Evolutionary conservation across 345 rosid species (phyloP), one percentile per base, ranked within the genome.

Genomic region (Acer saccharum): DNA sequence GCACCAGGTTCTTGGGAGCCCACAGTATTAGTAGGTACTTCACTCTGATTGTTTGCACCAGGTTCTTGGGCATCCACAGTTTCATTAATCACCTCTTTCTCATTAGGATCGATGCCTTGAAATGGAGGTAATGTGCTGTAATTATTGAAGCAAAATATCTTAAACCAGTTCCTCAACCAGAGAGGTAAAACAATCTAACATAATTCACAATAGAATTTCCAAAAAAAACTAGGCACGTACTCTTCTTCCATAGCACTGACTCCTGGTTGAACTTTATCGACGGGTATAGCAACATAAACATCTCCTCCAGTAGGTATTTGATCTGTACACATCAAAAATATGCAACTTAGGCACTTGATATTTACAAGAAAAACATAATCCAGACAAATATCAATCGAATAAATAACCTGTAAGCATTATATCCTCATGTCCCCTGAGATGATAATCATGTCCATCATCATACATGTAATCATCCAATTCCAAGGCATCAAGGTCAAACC

Each of bases 401-500:
- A 20, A 77, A 27, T 48, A 44, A 87, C 93, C 95, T 84, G 85
- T 63, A 65, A 94, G 92, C 39, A 97, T 94, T 72, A 96, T 96
- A 25, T 90, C 98, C 76, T 94, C 97, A 0, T 27, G 81, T 76
- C 80, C 86, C 73, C 84, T 78, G 43, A 60, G 78, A 88, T 95
- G 92, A 79, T 73, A 73, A 83, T 92, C 81, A 76, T 82, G 92
- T 92, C 85, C 83, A 0, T 91, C 86, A 4, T 25, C 10, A 61
- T 35, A 57, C 25, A 82, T 58, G 52, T 85, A 84, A 77, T 81
- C 84, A 27, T 88, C 86, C 79, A 93, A 54, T 32, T 85, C 84
- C 75, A 94, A 43, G 10, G 90, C 93, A n/a, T 96, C 97, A 57
- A 96, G 89, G 65, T 88, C 86, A 25, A 94, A 79, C 3, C 88